These are phyloP conservation scores for Oidiodendron maius DNA, from an alignment of 495 filamentous ascomycete genomes.

Conservation along the genomic window DNA sequence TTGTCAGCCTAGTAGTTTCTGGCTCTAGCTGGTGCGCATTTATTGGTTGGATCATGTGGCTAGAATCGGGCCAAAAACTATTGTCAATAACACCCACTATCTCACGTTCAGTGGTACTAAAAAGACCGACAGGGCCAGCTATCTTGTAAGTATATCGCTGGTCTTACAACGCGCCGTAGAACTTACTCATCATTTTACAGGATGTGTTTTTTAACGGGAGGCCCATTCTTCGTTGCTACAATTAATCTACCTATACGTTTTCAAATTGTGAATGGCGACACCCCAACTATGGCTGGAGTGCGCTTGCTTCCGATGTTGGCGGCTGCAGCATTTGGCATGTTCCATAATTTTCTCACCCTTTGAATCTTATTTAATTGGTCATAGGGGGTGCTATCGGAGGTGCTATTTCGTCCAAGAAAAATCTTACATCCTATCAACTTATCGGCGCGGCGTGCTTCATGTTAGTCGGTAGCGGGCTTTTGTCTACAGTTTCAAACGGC, in stretches of 20 bases:
- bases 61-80: neutral
- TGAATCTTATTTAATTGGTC: too few relatives aligned
- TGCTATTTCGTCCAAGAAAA: conserved; percentile 32
- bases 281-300: conserved; percentile 42
- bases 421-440: conserved; percentile 45
- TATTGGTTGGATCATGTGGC: neutral
- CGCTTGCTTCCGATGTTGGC: conserved; percentile 51
- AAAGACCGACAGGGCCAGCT: conserved; percentile 1
- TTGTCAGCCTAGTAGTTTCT: neutral
- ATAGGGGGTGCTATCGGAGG: conserved; percentile 45
- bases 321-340: conserved; percentile 38
- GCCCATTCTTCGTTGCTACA: conserved; percentile 45
- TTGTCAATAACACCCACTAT: conserved; percentile 1
- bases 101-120: conserved; percentile 1
- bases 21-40: neutral
- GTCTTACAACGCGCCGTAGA: neutral
- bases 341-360: too few relatives aligned
- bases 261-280: conserved; percentile 45
- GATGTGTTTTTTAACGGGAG: conserved; percentile 42
- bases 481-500: conserved; percentile 28
- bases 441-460: conserved; percentile 41
- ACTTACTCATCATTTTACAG: neutral
- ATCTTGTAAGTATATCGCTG: conserved; percentile 2
- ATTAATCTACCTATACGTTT: conserved; percentile 55
- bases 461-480: conserved; percentile 42